Conservation (phyloP, 257 asterid species). For the Galeopsis tetrahit region DNA sequence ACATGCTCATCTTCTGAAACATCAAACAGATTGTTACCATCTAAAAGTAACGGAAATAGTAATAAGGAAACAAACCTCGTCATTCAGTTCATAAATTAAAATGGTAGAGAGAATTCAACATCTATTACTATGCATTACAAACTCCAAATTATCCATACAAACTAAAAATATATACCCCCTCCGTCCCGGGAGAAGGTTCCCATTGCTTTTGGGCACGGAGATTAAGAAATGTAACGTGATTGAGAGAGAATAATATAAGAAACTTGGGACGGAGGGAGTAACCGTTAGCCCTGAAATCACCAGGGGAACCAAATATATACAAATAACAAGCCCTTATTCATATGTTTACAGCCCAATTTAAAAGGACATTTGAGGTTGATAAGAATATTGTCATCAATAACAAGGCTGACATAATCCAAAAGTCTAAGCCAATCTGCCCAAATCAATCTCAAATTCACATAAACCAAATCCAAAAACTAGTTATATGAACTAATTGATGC, state of each 20-base stretch:
- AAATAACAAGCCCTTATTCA: not conserved
- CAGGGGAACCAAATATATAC: not conserved
- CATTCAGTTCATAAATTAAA: not conserved
- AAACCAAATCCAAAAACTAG: not conserved
- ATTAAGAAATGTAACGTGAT: too few species aligned
- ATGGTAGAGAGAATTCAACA: not conserved
- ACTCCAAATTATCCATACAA: not conserved
- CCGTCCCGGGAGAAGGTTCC: too few species aligned
- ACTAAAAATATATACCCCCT: constrained; percentile 4
- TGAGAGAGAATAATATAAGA: too few species aligned
- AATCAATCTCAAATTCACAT: constrained; percentile 17
- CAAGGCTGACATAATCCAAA: not conserved
- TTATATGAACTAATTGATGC: not conserved
- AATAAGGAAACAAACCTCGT: not conserved
- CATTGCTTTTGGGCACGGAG: too few species aligned
- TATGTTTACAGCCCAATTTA: not conserved
- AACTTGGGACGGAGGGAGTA: too few species aligned
- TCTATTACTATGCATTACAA: not conserved
- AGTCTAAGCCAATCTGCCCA: constrained; percentile 8
- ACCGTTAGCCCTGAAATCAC: not conserved
- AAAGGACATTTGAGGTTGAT: not conserved
- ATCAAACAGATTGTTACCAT: constrained; percentile 14
- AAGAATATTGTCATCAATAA: not conserved
- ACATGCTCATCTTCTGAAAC: constrained; percentile 76
- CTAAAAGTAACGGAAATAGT: constrained; percentile 4